These are phyloP conservation scores for Zygoascus bituminiphila DNA, from an alignment of 805 yeast genomes.

Conservation along the genomic window DNA sequence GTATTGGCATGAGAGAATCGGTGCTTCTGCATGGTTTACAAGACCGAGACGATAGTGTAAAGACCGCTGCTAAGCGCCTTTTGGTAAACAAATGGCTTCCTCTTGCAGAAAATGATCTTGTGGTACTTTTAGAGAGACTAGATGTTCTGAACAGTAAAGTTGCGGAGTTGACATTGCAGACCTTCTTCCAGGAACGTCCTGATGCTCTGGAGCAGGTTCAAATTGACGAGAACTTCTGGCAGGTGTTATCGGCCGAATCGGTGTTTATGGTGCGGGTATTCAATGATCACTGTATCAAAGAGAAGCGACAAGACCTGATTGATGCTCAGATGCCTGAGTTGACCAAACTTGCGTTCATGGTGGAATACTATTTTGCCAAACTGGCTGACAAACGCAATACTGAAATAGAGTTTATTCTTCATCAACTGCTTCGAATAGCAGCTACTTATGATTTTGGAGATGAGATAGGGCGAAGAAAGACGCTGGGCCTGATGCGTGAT, in stretches of 20 bases:
- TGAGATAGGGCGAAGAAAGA: conserved; percentile 78
- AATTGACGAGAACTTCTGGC: conserved; percentile 64
- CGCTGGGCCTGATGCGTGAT: conserved; percentile 49
- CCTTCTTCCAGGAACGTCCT: conserved; percentile 50
- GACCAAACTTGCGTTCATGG: conserved; percentile 52
- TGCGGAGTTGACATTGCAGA: conserved; percentile 59
- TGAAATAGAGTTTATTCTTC: conserved; percentile 56
- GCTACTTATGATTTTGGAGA: conserved; percentile 77
- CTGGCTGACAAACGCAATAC: conserved; percentile 15
- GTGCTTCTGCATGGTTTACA: conserved; percentile 76
- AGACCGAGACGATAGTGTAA: conserved; percentile 73
- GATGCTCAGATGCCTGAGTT: conserved; percentile 76
- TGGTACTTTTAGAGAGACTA: conserved; percentile 61
- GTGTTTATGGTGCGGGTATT: conserved; percentile 64
- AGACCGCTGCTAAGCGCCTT: conserved; percentile 63
- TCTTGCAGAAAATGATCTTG: conserved; percentile 56
- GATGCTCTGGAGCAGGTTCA: conserved; percentile 55
- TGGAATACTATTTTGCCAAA: conserved; percentile 46
- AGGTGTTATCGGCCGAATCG: conserved; percentile 60
- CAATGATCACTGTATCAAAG: conserved; percentile 53
- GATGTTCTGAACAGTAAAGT: conserved; percentile 60
- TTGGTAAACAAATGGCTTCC: conserved; percentile 67
- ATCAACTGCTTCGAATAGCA: conserved; percentile 62
- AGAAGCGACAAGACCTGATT: conserved; percentile 43
- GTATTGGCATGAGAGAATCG: conserved; percentile 50